Conservation (phyloP, 371 early-diverging fungal genomes). For the Chytridium lagenaria region DNA sequence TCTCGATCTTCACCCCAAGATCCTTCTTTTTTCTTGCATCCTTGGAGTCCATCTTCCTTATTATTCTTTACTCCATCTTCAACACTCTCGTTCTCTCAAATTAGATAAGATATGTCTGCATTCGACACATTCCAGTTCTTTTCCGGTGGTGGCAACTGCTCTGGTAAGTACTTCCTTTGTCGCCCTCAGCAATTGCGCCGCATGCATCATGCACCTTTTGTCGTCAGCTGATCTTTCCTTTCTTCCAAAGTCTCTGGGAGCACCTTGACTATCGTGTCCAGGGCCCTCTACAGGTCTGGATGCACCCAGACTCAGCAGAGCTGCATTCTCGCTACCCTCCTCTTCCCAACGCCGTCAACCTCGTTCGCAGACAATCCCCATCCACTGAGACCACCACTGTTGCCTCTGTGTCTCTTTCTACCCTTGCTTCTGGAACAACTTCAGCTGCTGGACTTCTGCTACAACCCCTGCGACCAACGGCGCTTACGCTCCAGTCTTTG, state of each 20-base stretch:
- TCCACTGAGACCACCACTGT: not conserved
- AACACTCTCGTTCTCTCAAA: too few relatives aligned
- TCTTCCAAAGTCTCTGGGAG: not conserved
- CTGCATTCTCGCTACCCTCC: not conserved
- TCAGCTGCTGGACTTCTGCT: too few relatives aligned
- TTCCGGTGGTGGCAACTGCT: not conserved
- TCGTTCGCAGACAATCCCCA: not conserved
- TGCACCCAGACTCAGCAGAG: not conserved
- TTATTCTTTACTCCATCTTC: too few relatives aligned
- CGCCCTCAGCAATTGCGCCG: too few relatives aligned
- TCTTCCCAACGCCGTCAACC: not conserved
- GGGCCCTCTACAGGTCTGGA: not conserved
- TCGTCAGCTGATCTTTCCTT: too few relatives aligned
- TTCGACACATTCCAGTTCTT: not conserved
- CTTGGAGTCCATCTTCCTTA: too few relatives aligned
- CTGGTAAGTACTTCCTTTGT: not conserved
- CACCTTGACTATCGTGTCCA: not conserved
- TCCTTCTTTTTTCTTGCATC: too few relatives aligned
- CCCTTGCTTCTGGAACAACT: not conserved
- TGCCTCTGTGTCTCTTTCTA: not conserved
- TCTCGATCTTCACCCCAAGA: too few relatives aligned
- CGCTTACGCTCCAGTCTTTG: not conserved
- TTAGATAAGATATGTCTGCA: too few relatives aligned
- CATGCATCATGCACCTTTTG: too few relatives aligned
- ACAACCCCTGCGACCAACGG: not conserved